phyloP scores from a whole-genome alignment of 441 rosid genomes.

The Euphorbia celastroides region DNA sequence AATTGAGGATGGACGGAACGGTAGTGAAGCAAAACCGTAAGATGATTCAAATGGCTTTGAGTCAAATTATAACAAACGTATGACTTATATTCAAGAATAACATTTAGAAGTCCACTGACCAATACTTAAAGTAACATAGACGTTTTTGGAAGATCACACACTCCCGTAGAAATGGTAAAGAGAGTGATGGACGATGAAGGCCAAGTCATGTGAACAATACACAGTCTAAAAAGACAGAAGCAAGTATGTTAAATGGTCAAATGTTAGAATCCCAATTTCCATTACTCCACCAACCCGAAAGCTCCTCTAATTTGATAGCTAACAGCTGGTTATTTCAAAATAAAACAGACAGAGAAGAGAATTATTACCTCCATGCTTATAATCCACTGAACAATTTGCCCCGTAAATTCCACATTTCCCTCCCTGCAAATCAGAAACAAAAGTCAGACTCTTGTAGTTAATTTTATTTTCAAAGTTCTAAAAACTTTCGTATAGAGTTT shows the following conservation, averaged over 20 bases:
- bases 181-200: not conserved
- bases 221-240: not conserved
- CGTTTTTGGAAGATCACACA: not conserved
- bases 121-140: not conserved
- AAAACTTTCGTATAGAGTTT: not conserved
- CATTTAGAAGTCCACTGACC: not conserved
- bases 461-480: not conserved
- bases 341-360: not conserved
- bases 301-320: not conserved
- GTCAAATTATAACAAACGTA: not conserved
- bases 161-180: not conserved
- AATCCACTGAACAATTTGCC: constrained; percentile 75
- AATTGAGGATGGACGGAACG: not conserved
- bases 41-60: not conserved
- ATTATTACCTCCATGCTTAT: constrained; percentile 90
- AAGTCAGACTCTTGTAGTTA: not conserved
- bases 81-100: not conserved
- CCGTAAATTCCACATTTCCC: constrained; percentile 91
- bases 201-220: not conserved
- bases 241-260: not conserved
- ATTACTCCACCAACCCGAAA: not conserved
- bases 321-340: not conserved
- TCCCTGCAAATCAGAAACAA: constrained; percentile 38
- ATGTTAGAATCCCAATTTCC: not conserved
- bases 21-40: not conserved